Evolutionary conservation across 768 basidiomycete species (phyloP), one percentile per base, ranked within the genome.

Genomic region (Pleurotus eryngii): DNA sequence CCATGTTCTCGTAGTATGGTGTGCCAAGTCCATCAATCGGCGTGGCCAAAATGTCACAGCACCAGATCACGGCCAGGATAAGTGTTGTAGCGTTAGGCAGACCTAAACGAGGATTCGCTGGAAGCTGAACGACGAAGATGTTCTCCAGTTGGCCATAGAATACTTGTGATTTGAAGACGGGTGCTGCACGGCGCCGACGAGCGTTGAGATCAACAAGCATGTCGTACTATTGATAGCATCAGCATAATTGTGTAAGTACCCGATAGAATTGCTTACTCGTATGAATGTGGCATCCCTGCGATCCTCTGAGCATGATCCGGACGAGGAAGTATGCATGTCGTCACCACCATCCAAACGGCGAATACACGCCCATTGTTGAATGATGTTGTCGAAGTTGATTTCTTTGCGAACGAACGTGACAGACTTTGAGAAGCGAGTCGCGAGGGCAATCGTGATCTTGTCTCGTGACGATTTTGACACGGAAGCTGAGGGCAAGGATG

Each of bases 111-210:
- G 26, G 45, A 0, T 62, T 56, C 3, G 53, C 46, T 5, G 63
- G 63, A 1, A 73, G 46, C 3, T 57, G 56, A 15, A 76, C 37
- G n/a, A 67, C 57, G 30, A 71, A 59, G 12, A 77, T 65, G 40
- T 64, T 50, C 47, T 67, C 57, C 2, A 77, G 67, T 56, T 71
- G 70, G 1, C 75, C 74, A 60, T 63, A 77, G 59, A 68, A 73
- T 12, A 64, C 60, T 37, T 53, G 12, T 14, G 46, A 49, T 27
- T 49, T 40, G 22, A 64, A 66, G 11, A 62, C 39, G 11, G 64
- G 58, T 2, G 14, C 45, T 20, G 6, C 39, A 2, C 60, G 51
- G 8, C 43, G 57, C 14, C 58, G 39, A 7, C 49, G 56, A 1
- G 67, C 64, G 53, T 68, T 57, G 26, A 37, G 56, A 59, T 76